Base-by-base conservation (phyloP, 139 green algal species). In the Chlorella vulgaris region DNA sequence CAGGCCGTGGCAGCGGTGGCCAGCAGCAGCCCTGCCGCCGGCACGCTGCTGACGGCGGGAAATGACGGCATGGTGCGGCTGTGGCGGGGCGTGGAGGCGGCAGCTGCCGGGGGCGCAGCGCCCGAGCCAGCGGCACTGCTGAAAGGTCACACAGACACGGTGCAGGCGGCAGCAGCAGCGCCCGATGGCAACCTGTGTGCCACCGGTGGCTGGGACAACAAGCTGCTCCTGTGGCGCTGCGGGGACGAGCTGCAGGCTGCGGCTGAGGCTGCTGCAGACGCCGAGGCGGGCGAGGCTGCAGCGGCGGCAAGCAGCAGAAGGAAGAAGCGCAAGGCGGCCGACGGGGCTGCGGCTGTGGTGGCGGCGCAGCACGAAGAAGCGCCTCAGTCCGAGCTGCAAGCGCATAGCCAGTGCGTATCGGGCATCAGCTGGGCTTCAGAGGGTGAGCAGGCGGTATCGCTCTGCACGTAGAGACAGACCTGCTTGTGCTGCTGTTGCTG, bases 401-500 rank as follows among this genome's bases (percentile, higher is more conserved):
- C 89, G 0, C 95, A 98, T 78, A 78, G 90, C 51, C 91, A 96
- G 75, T 93, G 87, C 26, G 90, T 97, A 24, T 84, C 91, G 4
- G 79, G 78, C 2, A 66, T 94, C 2, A 67, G 78, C 6, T 98
- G 91, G 92, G 71, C 88, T 1, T 36, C n/a, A 39, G 42, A 29
- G 7, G 5, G 43, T 3, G 39, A 58, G 47, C 47, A 15, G 10
- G 47, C 15, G 15, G 13, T 58, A 58, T 15, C 15, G 13, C 15
- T 15, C 15, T 58, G 47, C 47, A 58, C 47, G n/a, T n/a, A n/a
- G n/a, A n/a, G n/a, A n/a, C n/a, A n/a, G 47, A 58, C 47, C 47
- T 58, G 47, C 15, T 58, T 58, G 47, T 58, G 47, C 15, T 58
- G n/a, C n/a, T n/a, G n/a, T n/a, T n/a, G n/a, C n/a, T n/a, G n/a